Evolutionary conservation across 176 grass and related monocot genomes (phyloP), one percentile per base, ranked within the genome.

Genomic region (Chrysopogon serrulatus): DNA sequence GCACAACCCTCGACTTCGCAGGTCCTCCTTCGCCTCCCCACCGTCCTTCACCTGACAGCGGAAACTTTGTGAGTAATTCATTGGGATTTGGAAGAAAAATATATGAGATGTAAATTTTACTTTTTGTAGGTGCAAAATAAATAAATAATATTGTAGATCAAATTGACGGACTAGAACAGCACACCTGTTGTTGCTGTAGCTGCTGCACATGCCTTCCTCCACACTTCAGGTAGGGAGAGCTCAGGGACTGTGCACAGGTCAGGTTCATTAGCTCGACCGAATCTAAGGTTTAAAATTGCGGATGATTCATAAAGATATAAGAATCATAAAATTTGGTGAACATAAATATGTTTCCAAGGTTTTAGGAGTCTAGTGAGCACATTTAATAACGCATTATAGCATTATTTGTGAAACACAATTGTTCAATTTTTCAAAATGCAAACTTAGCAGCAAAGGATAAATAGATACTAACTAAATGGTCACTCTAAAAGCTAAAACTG

Each of bases 1-100:
- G 74, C 93, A 98, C 66, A 98, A 76, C 4, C 96, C 96, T 37
- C 91, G 88, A 64, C 91, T 95, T 69, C 84, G 64, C 71, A 98
- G 77, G 72, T 95, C 93, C 56, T 91, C 43, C 60, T 80, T 89
- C 5, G 40, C 71, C 48, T 82, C 90, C 0, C 78, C 41, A 0
- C 31, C 32, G 12, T 83, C 88, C 45, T 73, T 23, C 16, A 10
- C 18, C 9, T 51, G 9, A 73, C 16, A 47, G 0, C n/a, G n/a
- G 42, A 47, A 73, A 47, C 42, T 27, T 45, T 31, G 8, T 48
- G n/a, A n/a, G n/a, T 48, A 32, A 32, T 48, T 21, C 8, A 49
- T 32, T 33, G 26, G n/a, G n/a, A 62, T 31, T 16, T 12, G 8
- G 6, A 44, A 6, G 26, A 47, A 73, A 73, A 10, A n/a, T n/a